These are phyloP conservation scores for Boletus huronensis DNA, from an alignment of 768 basidiomycete species.

Conservation along the genomic window DNA sequence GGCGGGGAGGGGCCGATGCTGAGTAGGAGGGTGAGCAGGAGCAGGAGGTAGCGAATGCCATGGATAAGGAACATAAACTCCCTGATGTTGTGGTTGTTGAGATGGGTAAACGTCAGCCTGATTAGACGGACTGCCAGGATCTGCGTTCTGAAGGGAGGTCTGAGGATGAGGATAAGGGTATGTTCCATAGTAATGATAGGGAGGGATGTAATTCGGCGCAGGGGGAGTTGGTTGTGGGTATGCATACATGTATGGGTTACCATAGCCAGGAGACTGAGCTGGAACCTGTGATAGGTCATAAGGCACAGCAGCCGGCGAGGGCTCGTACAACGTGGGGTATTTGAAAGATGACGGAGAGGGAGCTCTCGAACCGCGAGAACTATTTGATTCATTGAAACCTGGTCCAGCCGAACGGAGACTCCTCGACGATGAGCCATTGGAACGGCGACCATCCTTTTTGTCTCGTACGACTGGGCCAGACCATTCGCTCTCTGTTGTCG, in stretches of 20 bases:
- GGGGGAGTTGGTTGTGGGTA: slow-evolving; percentile 40
- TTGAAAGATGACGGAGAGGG: slow-evolving; percentile 70
- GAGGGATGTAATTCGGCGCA: slow-evolving; percentile 38
- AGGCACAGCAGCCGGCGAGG: slow-evolving; percentile 31
- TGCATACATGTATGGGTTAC: slow-evolving; percentile 36
- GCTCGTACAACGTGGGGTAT: slow-evolving; percentile 72
- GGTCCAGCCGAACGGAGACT: slow-evolving; percentile 53
- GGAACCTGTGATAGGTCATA: slow-evolving; percentile 32
- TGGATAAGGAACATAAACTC: slow-evolving; percentile 29
- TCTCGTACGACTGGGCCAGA: slow-evolving; percentile 57
- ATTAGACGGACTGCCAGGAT: slow-evolving; percentile 27
- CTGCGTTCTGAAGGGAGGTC: slow-evolving; percentile 37
- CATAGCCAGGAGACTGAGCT: slow-evolving; percentile 29
- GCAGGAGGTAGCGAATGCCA: slow-evolving; percentile 37
- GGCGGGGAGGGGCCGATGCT: slow-evolving; percentile 34
- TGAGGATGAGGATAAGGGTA: slow-evolving; percentile 54
- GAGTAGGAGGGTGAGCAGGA: slow-evolving; percentile 40
- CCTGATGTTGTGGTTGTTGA: slow-evolving; percentile 31
- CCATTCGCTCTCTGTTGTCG: slow-evolving; percentile 81
- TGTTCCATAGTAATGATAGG: slow-evolving; percentile 42
- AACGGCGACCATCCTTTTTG: slow-evolving; percentile 51
- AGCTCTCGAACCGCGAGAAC: slow-evolving; percentile 70
- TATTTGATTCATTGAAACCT: slow-evolving; percentile 51
- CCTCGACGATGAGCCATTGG: slow-evolving; percentile 57
- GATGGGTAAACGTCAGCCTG: slow-evolving; percentile 33